Evolutionary conservation across 495 filamentous ascomycete genomes (phyloP), one percentile per base, ranked within the genome.

Genomic region (Aspergillus bridgeri): DNA sequence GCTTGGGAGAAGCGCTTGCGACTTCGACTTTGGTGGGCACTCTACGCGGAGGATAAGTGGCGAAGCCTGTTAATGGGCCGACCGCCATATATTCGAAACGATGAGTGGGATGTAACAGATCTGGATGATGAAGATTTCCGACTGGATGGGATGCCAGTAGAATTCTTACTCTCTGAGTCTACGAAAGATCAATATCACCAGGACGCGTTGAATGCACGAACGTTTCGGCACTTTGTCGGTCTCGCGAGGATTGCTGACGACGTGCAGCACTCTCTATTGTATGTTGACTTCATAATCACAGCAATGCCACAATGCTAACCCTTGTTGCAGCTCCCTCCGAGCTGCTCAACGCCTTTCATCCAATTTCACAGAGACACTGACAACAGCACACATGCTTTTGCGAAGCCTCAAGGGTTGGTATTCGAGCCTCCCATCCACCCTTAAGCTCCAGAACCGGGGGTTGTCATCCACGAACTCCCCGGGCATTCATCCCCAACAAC

Each of bases 41-140:
- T 96, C 55, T 96, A 90, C 66, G 89, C 91, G 83, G 89, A 95
- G 65, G 92, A 96, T 65, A 96, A 95, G 74, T 96, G 92, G 92
- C 87, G 88, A 38, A 87, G 89, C 24, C 75, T 96, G 15, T 84
- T 92, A 22, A 85, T 92, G 63, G 90, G 92, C 18, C 84, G 90
- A 8, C 92, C 92, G 3, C 91, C 90, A 5, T 91, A 91, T 65
- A 91, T 77, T 60, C 86, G 87, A 56, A 74, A 81, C 42, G 82
- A 86, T 42, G 91, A 96, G 69, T 96, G 90, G 91, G 89, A 86
- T 24, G 91, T 95, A 5, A 82, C 83, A 56, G 72, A 80, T 13
- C 75, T 94, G 29, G 80, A 77, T 15, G 75, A 81, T 25, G 80
- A 81, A 24, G 91, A 96, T 69, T 94, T 93, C 61, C 17, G 65